A percentile compares a stretch with the other conserved stretches of the same genome.
phyloP scores from a whole-genome alignment of 176 grass and related monocot genomes.

The Aegilops umbellulata region DNA sequence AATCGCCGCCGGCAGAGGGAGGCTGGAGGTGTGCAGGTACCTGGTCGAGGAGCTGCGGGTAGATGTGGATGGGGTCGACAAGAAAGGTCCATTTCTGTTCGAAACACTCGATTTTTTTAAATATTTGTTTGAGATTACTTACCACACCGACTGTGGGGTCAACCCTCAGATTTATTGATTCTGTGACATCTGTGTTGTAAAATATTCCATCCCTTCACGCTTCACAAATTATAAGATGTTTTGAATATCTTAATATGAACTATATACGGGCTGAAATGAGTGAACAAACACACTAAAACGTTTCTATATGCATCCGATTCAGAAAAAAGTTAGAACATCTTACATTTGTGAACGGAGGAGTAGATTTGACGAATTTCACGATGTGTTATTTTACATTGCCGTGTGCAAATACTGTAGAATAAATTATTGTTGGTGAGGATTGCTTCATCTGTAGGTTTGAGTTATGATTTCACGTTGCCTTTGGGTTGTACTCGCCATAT shows the following conservation, averaged over 20 bases:
- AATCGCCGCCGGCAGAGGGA: background rate
- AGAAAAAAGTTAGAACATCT: too few species aligned
- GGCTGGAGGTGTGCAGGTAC: slow-evolving; percentile 14
- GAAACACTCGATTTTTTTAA: background rate
- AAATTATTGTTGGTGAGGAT: background rate
- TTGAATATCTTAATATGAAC: too few species aligned
- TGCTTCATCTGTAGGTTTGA: background rate
- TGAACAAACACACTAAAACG: too few species aligned
- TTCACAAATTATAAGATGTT: too few species aligned
- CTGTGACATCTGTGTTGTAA: background rate
- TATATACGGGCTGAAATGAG: too few species aligned
- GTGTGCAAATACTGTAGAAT: background rate
- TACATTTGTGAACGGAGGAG: too few species aligned
- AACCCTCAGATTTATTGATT: too few species aligned
- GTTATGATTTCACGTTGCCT: background rate
- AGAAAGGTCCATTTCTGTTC: background rate
- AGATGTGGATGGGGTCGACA: slow-evolving; percentile 7
- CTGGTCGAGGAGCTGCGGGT: slow-evolving; percentile 20
- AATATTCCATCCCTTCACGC: too few species aligned
- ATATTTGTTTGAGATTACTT: too few species aligned
- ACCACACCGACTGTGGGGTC: too few species aligned
- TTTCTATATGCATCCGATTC: too few species aligned
- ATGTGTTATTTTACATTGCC: background rate
- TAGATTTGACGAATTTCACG: background rate
- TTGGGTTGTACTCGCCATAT: background rate